Evolutionary conservation across 352 stramenopile genomes (phyloP), one percentile per base, ranked within the genome.

Genomic region (Nothophytophthora sp.): DNA sequence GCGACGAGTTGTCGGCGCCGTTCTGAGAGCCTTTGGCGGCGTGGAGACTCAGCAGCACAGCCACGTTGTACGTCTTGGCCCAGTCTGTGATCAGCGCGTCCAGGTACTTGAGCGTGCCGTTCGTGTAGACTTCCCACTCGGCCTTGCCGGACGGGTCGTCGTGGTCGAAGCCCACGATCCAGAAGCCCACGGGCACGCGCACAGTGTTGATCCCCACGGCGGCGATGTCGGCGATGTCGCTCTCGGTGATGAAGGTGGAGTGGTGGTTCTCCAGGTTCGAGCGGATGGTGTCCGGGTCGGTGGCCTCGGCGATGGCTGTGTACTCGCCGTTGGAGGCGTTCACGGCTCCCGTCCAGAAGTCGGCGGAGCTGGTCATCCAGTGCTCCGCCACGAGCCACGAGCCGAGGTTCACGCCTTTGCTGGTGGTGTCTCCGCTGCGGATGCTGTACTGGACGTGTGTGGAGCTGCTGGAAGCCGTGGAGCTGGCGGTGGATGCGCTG

Each of bases 11-110:
- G 50, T 93, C 80, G 12, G 60, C 61, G n/a, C 82, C 82, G 43
- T 91, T 91, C 61, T 93, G 83, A 0, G 78, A 90, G 6, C 80
- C 83, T 35, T 90, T 88, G 35, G 80, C 78, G 1, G 74, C 83
- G 55, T 92, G 80, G 9, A 88, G 59, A 54, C 86, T 83, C 4
- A 84, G 45, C 40, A 86, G 72, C 9, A 95, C 76, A 15, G 86
- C 45, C 9, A 95, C 47, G 22, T 73, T 73, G 51, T 75, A 22
- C 44, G 25, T 68, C 13, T 62, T 63, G 24, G 68, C 70, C 74
- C 74, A 82, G n/a, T 67, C 16, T 1, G 29, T 60, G 37, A 85
- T 65, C 5, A 85, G 59, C 2, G 20, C 22, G 44, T 85, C 70
- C 8, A 92, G 37, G 39, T 87, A 86, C 23, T 67, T 49, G 7